A percentile compares a stretch with the other conserved stretches of the same genome.
These are phyloP conservation scores for Rhizopus delemar DNA, from an alignment of 371 early-diverging fungal species.

Conservation along the genomic window DNA sequence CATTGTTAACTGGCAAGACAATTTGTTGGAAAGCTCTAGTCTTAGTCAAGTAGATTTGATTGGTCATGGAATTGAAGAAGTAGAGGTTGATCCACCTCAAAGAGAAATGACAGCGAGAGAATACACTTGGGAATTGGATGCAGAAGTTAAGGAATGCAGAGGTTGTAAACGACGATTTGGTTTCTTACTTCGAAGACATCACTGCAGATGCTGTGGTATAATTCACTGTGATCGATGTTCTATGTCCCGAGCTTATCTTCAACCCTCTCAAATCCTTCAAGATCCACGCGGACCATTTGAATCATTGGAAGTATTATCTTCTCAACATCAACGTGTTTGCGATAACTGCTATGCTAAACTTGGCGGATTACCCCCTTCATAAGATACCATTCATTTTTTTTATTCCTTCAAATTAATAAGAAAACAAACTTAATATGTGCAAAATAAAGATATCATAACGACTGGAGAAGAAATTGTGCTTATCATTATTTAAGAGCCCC, in stretches of 20 bases:
- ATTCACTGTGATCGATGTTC: conserved; percentile 80
- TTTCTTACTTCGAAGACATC: conserved; percentile 71
- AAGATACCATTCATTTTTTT: conserved; percentile 1
- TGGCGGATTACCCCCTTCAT: conserved; percentile 23
- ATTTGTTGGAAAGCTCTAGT: conserved; percentile 20
- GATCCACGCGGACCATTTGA: conserved; percentile 44
- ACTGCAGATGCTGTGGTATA: conserved; percentile 86
- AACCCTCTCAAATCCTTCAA: conserved; percentile 53
- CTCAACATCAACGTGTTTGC: conserved; percentile 62
- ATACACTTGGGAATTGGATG: conserved; percentile 74
- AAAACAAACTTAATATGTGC: no score
- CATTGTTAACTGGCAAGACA: conserved; percentile 18
- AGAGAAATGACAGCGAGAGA: conserved; percentile 15
- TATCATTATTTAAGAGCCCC: no score
- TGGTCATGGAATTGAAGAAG: conserved; percentile 28
- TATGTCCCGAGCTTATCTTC: conserved; percentile 53
- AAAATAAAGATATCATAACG: no score
- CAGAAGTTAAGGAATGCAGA: conserved; percentile 64
- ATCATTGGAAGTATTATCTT: conserved; percentile 32
- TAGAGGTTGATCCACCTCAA: neutral
- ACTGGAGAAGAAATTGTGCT: no score
- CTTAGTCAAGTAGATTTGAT: conserved; percentile 37
- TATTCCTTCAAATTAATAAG: no score
- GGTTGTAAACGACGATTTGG: conserved; percentile 69
- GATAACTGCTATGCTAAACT: conserved; percentile 51